Evolutionary conservation across 345 rosid genomes (phyloP), one percentile per base, ranked within the genome.

Genomic region (Bruguiera sexangula): DNA sequence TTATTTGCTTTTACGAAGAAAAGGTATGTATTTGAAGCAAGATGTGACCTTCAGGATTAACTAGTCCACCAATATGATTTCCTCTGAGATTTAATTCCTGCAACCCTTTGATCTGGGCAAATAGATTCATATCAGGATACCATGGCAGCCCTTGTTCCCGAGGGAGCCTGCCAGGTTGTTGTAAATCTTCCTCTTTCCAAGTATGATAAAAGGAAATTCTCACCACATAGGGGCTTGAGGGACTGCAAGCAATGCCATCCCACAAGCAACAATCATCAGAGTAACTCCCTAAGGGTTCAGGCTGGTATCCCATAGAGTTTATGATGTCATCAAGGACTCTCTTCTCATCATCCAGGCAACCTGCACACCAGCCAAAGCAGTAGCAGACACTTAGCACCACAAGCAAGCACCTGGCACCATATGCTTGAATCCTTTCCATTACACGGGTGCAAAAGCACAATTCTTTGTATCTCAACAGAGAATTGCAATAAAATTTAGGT

Each of bases 21-120:
- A 43, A 43, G 50, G 16, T 13, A 13, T n/a, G 59, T n/a, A 55
- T 26, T 55, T 26, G 27, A 55, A 55, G 26, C 59, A 55, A 55
- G 27, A 8, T 8, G 27, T 57, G 18, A 75, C 73, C 73, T 18
- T 69, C 69, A 5, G 78, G 60, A 39, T 68, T 62, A 48, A 3
- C 11, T 36, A 75, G 31, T 69, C 54, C 69, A 18, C 55, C 78
- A 8, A 75, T 69, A 6, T 56, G 9, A 50, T 75, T 75, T 24
- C 69, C 69, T 22, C 5, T 16, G 9, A 74, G 65, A 31, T 63
- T 57, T 52, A 62, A 32, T 31, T 63, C 65, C 21, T 61, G 48
- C 72, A 74, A 24, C 20, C 68, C 51, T 48, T 62, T 67, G 72
- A 68, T 60, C 48, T 74, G 57, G 32, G 73, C 37, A 63, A 68